Base-by-base conservation (phyloP, 148 eudicot genomes). In the Polygonum aviculare region DNA sequence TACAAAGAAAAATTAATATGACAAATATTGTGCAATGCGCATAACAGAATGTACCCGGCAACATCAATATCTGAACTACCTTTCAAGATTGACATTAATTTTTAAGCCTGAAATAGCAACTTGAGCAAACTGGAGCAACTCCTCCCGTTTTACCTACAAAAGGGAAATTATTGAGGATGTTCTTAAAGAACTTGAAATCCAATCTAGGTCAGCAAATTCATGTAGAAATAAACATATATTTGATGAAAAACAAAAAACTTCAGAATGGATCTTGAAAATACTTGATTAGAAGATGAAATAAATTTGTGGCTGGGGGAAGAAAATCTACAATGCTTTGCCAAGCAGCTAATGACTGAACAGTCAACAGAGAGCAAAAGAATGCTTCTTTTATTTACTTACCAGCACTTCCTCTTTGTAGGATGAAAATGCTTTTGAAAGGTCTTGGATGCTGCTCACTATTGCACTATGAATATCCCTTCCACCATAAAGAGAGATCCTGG, bases 401-500 rank as follows among this genome's bases (percentile, higher is more conserved):
- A 95, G 78, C 60, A 92, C 98, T 92, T 95, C 98, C 75, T 95
- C 98, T 78, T 90, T 80, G 78, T 95, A 95, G 85, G 88, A 79
- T 51, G 96, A 87, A 74, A 95, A 92, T 52, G 83, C 96, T 80
- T 89, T 91, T 62, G 97, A 91, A 73, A 95, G 90, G 84, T 95
- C 97, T 84, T 90, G 98, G 78, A 95, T 89, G 82, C 98, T 92
- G 89, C 98, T 95, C 71, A 92, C 86, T 67, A 92, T 82, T 73
- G 97, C 98, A 85, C 89, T 85, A 85, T 95, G 97, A 70, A 95
- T 90, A 86, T 88, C 98, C 80, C 90, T 92, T 62, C 93, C 98
- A 72, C 98, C 98, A 81, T 91, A 81, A 80, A 95, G 98, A 83
- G 97, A 95, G 57, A 90, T 84, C 82, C 98, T 95, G 86, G 86